Evolutionary conservation across 1,284 basidiomycete species (phyloP).

Genomic region (Mycena citricolor): DNA sequence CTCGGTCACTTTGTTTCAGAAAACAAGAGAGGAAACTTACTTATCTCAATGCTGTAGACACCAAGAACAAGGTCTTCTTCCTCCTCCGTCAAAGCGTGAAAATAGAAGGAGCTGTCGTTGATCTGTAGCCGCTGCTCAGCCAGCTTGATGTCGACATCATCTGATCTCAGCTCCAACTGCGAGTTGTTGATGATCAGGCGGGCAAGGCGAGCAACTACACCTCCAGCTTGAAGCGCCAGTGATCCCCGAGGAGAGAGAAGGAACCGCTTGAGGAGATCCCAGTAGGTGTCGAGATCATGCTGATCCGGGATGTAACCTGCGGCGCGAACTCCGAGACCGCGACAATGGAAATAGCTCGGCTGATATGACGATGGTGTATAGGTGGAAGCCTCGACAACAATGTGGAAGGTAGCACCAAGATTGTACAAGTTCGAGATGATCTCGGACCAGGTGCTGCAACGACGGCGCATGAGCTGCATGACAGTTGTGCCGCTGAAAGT

Average conservation of each 20-base stretch:
- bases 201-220: slow-evolving; percentile 16
- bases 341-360: too few relatives aligned
- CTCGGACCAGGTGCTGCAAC: too few relatives aligned
- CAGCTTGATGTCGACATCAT: slow-evolving; percentile 10
- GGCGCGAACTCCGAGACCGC: neutral
- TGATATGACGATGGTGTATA: too few relatives aligned
- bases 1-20: too few relatives aligned
- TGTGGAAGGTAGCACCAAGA: too few relatives aligned
- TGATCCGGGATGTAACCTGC: slow-evolving; percentile 8
- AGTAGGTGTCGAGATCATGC: slow-evolving; percentile 13
- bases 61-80: slow-evolving; percentile 14
- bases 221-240: slow-evolving; percentile 11
- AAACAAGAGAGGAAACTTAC: slow-evolving; percentile 4
- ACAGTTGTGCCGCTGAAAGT: too few relatives aligned
- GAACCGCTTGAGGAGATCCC: too few relatives aligned
- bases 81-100: slow-evolving; percentile 5
- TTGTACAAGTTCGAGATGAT: too few relatives aligned
- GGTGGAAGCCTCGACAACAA: too few relatives aligned
- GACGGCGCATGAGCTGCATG: too few relatives aligned
- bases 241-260: slow-evolving; percentile 11
- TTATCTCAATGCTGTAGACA: slow-evolving; percentile 12
- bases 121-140: slow-evolving; percentile 2
- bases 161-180: too few relatives aligned
- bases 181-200: slow-evolving; percentile 6
- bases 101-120: slow-evolving; percentile 3